phyloP scores from a whole-genome alignment of 805 yeast species.

The Spathaspora arborariae region DNA sequence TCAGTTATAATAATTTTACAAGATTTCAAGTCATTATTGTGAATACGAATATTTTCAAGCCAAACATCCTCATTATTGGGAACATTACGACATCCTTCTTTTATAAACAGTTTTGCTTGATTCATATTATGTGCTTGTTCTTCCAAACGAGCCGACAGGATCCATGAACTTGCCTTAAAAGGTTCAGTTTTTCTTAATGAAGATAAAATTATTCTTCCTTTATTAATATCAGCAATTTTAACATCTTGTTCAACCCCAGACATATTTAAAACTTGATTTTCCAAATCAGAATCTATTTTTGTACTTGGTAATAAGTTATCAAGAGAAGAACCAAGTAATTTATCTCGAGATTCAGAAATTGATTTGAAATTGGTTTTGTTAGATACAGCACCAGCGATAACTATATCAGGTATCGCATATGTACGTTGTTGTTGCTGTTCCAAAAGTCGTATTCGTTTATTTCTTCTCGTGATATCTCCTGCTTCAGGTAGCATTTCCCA shows the following conservation, averaged over 20 bases:
- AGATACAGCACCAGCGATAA: slow-evolving; percentile 35
- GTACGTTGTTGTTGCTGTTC: slow-evolving; percentile 61
- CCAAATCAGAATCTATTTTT: slow-evolving; percentile 14
- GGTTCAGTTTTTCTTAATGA: slow-evolving; percentile 75
- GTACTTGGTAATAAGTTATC: slow-evolving; percentile 29
- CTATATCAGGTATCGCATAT: slow-evolving; percentile 79
- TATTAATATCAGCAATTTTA: slow-evolving; percentile 12
- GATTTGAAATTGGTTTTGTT: slow-evolving; percentile 44
- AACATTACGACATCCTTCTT: slow-evolving; percentile 71
- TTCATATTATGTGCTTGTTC: slow-evolving; percentile 53
- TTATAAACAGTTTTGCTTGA: slow-evolving; percentile 57
- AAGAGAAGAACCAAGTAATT: slow-evolving; percentile 51
- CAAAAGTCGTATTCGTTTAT: slow-evolving; percentile 65
- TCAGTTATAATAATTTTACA: slow-evolving; percentile 61
- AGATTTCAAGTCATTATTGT: slow-evolving; percentile 39
- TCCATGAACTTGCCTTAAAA: slow-evolving; percentile 72
- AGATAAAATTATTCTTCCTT: slow-evolving; percentile 56
- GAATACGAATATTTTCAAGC: slow-evolving; percentile 73
- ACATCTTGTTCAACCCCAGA: slow-evolving; percentile 7
- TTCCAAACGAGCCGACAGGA: slow-evolving; percentile 79
- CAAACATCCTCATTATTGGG: slow-evolving; percentile 71
- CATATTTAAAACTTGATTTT: slow-evolving; percentile 13
- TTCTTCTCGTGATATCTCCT: slow-evolving; percentile 77
- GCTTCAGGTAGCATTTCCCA: slow-evolving; percentile 88
- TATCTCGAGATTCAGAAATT: slow-evolving; percentile 62